A percentile compares a stretch with the other conserved stretches of the same genome.
These are phyloP conservation scores for Evansstolkia leycettana DNA, from an alignment of 495 filamentous ascomycete species.

Conservation along the genomic window DNA sequence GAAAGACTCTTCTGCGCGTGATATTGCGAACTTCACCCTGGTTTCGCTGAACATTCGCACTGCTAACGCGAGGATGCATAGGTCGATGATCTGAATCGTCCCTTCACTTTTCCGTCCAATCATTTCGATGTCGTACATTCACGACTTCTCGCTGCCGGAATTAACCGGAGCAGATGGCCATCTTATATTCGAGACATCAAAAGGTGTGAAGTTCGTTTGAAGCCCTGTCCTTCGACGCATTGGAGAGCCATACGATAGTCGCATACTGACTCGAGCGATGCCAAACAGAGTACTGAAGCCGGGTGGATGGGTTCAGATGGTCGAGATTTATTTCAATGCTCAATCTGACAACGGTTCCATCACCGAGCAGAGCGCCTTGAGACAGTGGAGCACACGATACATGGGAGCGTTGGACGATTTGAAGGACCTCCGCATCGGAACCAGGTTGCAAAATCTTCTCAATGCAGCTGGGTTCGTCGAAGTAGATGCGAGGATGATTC, in stretches of 20 bases:
- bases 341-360: conserved; percentile 86
- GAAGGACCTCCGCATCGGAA: conserved; percentile 60
- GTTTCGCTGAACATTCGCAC: too few relatives aligned
- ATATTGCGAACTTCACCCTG: too few relatives aligned
- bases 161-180: conserved; percentile 64
- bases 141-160: conserved; percentile 63
- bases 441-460: conserved; percentile 50
- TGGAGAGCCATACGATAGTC: too few relatives aligned
- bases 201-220: conserved; percentile 24
- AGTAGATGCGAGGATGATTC: conserved; percentile 58
- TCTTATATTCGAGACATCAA: conserved; percentile 70
- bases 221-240: too few relatives aligned
- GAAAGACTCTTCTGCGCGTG: too few relatives aligned
- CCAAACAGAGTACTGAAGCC: conserved; percentile 41
- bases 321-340: conserved; percentile 76
- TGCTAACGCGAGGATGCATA: conserved; percentile 21
- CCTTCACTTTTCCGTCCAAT: conserved; percentile 61
- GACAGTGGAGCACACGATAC: conserved; percentile 60
- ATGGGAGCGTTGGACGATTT: conserved; percentile 50
- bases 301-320: conserved; percentile 84
- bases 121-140: conserved; percentile 90
- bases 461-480: conserved; percentile 59
- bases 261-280: neutral
- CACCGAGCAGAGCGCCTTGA: conserved; percentile 55
- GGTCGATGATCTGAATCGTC: conserved; percentile 68